These are phyloP conservation scores for Stentor coeruleus DNA, from an alignment of 73 alveolate species.

Conservation along the genomic window DNA sequence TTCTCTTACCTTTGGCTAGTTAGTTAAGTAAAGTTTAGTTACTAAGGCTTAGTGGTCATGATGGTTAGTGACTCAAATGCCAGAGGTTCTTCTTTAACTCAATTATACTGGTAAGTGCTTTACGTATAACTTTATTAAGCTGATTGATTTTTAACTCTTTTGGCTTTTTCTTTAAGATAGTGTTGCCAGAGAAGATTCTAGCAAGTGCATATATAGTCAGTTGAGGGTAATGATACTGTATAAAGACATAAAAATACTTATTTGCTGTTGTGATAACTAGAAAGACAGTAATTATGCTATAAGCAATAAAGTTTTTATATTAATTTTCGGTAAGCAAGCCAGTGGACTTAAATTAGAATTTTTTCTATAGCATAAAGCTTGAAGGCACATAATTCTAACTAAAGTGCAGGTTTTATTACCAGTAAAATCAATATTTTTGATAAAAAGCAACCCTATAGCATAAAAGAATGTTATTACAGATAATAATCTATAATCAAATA, in stretches of 20 bases:
- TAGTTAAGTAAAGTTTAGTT: background rate
- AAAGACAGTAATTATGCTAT: too few species aligned
- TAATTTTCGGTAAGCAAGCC: too few species aligned
- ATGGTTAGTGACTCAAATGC: background rate
- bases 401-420: too few species aligned
- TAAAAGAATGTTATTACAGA: too few species aligned
- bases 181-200: background rate
- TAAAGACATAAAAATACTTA: background rate
- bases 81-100: slow-evolving; percentile 17
- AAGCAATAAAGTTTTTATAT: too few species aligned
- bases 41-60: background rate
- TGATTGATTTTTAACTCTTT: background rate
- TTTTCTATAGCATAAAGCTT: too few species aligned
- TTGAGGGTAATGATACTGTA: background rate
- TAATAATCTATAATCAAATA: too few species aligned
- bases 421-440: too few species aligned
- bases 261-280: too few species aligned
- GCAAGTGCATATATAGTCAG: background rate
- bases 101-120: background rate
- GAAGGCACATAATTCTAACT: too few species aligned
- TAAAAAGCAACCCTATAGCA: too few species aligned
- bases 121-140: background rate
- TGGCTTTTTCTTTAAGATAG: background rate
- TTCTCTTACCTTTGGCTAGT: background rate
- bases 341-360: too few species aligned